Base-by-base conservation (phyloP, 2,329 filamentous ascomycete genomes). In the Drechslerella stenobrocha region DNA sequence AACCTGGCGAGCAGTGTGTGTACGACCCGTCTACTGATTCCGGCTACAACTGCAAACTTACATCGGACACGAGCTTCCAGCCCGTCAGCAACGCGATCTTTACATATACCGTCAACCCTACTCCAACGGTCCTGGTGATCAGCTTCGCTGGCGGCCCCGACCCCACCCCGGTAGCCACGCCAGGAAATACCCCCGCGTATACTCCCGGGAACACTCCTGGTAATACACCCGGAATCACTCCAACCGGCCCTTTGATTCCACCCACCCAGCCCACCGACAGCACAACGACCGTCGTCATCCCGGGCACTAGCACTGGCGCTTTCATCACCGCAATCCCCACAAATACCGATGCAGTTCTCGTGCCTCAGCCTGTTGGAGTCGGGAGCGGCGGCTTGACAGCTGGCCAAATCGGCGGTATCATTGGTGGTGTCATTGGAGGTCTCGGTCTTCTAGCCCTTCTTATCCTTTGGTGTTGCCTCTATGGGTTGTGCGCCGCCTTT, bases 381-480 rank as follows among this genome's bases (percentile, higher is more conserved):
- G 56, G 56, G 1, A 46, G 56, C 15, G 58, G 57, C 20, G 64
- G 64, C 30, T 50, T 69, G 13, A 69, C 64, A 22, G 57, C 64
- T 30, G 64, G 64, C 18, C 64, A 69, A 22, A 69, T 69, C n/a
- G 64, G 64, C 46, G 64, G 64, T 30, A 69, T 69, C 18, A 69
- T 69, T 15, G 64, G 64, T 30, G 64, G 64, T 50, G 57, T 69
- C 2, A 69, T 69, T 35, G 64, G 64, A 15, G 64, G 64, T 24
- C 56, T 69, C 3, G 64, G 57, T 23, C 57, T 69, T n/a, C 30
- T 69, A 22, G 64, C 35, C 24, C 57, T 69, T 20, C 64, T 69
- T 5, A 50, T 69, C n/a, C 45, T 69, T 23, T 69, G 64, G 64
- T 69, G 64, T 45, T 61, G 56, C 48, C 52, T 61, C 28, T 69